A percentile compares a stretch with the other conserved stretches of the same genome.
Evolutionary conservation across 1,139 yeast species (phyloP).

Genomic region (Meyerozyma guilliermondii): DNA sequence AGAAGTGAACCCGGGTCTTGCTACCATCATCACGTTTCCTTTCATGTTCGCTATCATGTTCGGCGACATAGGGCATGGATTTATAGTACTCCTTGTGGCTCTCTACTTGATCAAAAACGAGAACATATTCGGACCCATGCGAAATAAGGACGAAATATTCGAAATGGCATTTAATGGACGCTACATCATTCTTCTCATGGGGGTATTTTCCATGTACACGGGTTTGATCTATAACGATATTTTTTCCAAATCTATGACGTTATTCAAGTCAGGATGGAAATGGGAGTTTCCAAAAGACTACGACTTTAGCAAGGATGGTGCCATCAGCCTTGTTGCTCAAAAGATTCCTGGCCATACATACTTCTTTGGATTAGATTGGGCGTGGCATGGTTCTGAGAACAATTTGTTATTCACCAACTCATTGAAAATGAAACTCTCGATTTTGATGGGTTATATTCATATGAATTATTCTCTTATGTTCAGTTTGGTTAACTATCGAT

Average conservation of each 20-base stretch:
- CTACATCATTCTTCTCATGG: conserved; percentile 87
- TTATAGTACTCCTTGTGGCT: conserved; percentile 72
- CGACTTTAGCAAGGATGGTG: conserved; percentile 49
- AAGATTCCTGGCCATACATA: conserved; percentile 56
- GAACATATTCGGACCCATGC: conserved; percentile 53
- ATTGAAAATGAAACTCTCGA: conserved; percentile 92
- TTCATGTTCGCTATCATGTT: conserved; percentile 99
- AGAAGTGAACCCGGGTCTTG: conserved; percentile 94
- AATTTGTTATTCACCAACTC: conserved; percentile 86
- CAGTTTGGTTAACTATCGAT: conserved; percentile 75
- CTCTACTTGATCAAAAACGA: conserved; percentile 67
- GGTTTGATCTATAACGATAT: conserved; percentile 92
- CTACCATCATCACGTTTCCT: conserved; percentile 93
- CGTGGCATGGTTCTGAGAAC: conserved; percentile 97
- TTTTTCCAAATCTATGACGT: conserved; percentile 82
- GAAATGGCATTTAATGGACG: conserved; percentile 96
- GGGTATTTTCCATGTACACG: conserved; percentile 86
- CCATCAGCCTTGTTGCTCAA: conserved; percentile 51
- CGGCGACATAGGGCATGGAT: conserved; percentile 97
- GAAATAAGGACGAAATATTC: conserved; percentile 83
- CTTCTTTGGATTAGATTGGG: conserved; percentile 84
- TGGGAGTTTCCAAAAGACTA: conserved; percentile 69
- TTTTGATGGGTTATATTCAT: conserved; percentile 90
- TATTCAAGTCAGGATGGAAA: conserved; percentile 85
- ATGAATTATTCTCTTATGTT: conserved; percentile 89